Base-by-base conservation (phyloP, 2,329 filamentous ascomycete species). In the Fusarium nygamai region DNA sequence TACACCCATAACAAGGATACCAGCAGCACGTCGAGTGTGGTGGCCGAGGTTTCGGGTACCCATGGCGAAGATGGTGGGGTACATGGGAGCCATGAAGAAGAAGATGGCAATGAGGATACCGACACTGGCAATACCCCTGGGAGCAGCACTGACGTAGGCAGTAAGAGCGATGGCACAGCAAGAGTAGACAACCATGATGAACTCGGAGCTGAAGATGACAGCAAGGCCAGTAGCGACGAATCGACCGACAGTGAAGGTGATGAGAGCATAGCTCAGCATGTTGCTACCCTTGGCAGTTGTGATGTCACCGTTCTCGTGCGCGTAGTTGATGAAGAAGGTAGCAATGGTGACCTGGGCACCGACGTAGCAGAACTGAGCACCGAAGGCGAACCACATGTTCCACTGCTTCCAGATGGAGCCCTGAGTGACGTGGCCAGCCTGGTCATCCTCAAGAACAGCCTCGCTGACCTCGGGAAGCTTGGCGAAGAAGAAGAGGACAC, bases 81-180 rank as follows among this genome's bases (percentile, higher is more conserved):
- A 96, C 82, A 92, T 92, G 78, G 94, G 92, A 11, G 89, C 92
- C 83, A 94, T 92, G 81, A 95, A 95, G 86, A 95, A 94, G 53
- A 95, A 86, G 27, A 92, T 89, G 34, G 93, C 73, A 81, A 90
- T 93, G 38, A 94, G 86, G 86, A 94, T 90, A n/a, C 86, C 84
- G 65, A 90, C 84, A 56, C 87, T 87, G 2, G 81, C 81, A 73
- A 85, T 82, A 34, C 84, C 86, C 8, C 34, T 9, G 17, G 81
- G 74, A 65, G 85, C 81, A 68, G 85, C 81, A 7, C 85, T 86
- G 77, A 87, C 86, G 54, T 87, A 80, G 13, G 87, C 85, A 19
- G 82, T 84, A 43, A 86, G 78, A 81, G 94, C 94, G 63, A 93
- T 82, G 78, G 94, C 88, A 76, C 88, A 90, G 72, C 85, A 78